A percentile compares a stretch with the other conserved stretches of the same genome.
phyloP scores from a whole-genome alignment of 1,284 basidiomycete species.

The Cutaneotrichosporon cutaneum region DNA sequence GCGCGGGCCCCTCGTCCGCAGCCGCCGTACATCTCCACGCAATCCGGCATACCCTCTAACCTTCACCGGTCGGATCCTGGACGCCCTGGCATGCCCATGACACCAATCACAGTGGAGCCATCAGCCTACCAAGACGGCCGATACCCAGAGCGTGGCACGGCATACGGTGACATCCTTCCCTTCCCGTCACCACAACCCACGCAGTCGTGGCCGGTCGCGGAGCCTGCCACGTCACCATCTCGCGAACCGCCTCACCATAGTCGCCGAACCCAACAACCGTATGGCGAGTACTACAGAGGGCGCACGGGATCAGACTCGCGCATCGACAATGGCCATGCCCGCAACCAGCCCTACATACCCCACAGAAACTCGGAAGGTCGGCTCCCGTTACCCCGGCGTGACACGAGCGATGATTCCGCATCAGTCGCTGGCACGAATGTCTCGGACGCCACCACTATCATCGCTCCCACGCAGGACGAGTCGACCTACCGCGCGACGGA shows the following conservation, averaged over 20 bases:
- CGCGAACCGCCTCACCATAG: background rate
- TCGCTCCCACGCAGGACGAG: constrained; percentile 25
- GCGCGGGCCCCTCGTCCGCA: background rate
- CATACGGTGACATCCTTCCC: constrained; percentile 24
- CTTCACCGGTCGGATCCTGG: background rate
- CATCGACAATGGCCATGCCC: background rate
- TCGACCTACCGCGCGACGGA: constrained; percentile 39
- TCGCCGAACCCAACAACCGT: no score
- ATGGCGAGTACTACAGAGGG: background rate
- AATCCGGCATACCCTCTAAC: background rate
- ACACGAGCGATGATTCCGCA: constrained; percentile 10
- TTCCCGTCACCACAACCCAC: constrained; percentile 39
- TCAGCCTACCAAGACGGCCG: background rate
- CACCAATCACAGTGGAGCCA: background rate
- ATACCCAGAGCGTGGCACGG: constrained; percentile 26
- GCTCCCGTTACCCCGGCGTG: background rate
- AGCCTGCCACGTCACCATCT: background rate
- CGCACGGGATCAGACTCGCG: constrained; percentile 34
- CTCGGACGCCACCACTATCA: constrained; percentile 38
- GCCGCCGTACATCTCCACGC: constrained; percentile 1
- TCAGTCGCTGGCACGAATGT: constrained; percentile 20
- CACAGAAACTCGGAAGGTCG: background rate
- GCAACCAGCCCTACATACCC: background rate
- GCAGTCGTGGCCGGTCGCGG: constrained; percentile 7
- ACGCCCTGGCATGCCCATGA: background rate